phyloP scores from a whole-genome alignment of 805 yeast genomes.

The Tetrapisispora namnaoensis region DNA sequence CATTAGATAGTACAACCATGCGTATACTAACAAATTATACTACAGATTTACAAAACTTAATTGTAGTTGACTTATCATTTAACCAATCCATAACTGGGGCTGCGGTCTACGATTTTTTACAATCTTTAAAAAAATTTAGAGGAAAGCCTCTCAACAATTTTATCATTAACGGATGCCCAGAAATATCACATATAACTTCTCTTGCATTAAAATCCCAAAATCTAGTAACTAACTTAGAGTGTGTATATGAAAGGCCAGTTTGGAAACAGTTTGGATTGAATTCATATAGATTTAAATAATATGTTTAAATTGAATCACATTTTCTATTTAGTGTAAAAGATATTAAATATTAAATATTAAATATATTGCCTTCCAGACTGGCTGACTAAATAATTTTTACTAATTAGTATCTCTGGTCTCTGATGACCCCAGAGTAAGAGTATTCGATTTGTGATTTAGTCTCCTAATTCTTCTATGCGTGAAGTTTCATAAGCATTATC shows the following conservation, averaged over 20 bases:
- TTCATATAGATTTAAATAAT: slow-evolving; percentile 15
- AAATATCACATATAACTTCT: slow-evolving; percentile 23
- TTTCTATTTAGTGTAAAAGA: neutral
- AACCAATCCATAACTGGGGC: slow-evolving; percentile 26
- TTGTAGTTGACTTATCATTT: slow-evolving; percentile 22
- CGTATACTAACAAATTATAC: slow-evolving; percentile 10
- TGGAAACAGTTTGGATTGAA: slow-evolving; percentile 26
- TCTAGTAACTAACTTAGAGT: slow-evolving; percentile 18
- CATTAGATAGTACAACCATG: slow-evolving; percentile 16
- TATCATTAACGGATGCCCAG: slow-evolving; percentile 21
- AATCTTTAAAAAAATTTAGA: slow-evolving; percentile 9
- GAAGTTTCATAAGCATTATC: no score
- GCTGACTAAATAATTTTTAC: no score
- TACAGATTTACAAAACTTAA: slow-evolving; percentile 9
- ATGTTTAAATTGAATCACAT: neutral
- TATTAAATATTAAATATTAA: no score
- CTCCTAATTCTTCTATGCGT: neutral
- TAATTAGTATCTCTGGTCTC: no score
- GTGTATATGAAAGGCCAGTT: slow-evolving; percentile 21
- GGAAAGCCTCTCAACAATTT: slow-evolving; percentile 14
- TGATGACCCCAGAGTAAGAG: no score
- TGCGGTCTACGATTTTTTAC: slow-evolving; percentile 21
- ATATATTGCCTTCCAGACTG: no score
- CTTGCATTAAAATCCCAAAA: slow-evolving; percentile 14
- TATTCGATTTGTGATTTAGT: neutral